phyloP scores from a whole-genome alignment of 139 green algal genomes.

The Ettlia oleoabundans region DNA sequence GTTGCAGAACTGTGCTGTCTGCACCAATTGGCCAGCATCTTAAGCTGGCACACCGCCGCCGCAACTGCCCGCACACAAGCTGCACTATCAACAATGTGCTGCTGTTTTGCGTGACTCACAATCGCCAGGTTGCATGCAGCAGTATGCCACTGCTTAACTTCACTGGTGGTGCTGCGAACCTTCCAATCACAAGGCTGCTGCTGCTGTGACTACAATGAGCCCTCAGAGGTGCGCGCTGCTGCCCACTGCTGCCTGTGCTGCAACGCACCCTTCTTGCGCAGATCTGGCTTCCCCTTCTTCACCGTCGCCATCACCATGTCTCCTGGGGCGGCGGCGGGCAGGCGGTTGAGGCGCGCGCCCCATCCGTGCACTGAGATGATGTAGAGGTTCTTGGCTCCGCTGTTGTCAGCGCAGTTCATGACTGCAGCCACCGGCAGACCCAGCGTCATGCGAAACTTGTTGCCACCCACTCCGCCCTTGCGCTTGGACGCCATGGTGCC shows the following conservation, averaged over 20 bases:
- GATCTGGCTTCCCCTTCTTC: conserved; percentile 99
- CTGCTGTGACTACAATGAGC: not conserved
- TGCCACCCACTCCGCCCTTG: conserved; percentile 83
- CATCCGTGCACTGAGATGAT: conserved; percentile 95
- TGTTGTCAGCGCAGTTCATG: conserved; percentile 98
- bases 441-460: conserved; percentile 99
- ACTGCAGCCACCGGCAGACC: conserved; percentile 95
- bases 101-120: too few relatives aligned
- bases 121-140: too few relatives aligned
- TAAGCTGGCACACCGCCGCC: too few relatives aligned
- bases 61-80: too few relatives aligned
- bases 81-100: too few relatives aligned
- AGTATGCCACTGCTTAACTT: too few relatives aligned
- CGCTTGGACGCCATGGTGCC: conserved; percentile 61
- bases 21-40: too few relatives aligned
- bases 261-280: conserved; percentile 96
- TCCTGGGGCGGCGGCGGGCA: conserved; percentile 87
- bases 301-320: conserved; percentile 99
- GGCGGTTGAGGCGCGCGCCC: conserved; percentile 95
- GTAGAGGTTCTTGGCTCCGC: conserved; percentile 98
- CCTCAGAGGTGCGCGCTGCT: not conserved
- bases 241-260: not conserved
- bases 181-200: not conserved
- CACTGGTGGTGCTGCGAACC: too few relatives aligned
- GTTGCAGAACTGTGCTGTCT: too few relatives aligned